phyloP scores from a whole-genome alignment of 2,329 filamentous ascomycete genomes.

The Fusarium ramigenum region DNA sequence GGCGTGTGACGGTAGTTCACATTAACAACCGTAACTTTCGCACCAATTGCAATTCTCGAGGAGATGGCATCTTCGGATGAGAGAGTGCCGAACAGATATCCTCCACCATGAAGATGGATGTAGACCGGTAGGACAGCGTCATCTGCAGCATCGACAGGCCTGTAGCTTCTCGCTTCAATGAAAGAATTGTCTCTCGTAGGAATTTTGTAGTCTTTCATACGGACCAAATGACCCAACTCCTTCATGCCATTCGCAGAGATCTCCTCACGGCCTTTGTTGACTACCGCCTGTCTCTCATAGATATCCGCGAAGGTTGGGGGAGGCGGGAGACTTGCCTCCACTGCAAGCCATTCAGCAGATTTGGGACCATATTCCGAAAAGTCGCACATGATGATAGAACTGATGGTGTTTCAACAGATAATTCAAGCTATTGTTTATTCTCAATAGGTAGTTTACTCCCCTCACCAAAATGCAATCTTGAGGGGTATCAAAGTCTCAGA shows the following conservation, averaged over 20 bases:
- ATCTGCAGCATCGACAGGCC: not conserved
- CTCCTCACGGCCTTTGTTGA: constrained; percentile 23
- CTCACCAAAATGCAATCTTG: too few relatives aligned
- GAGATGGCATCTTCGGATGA: constrained; percentile 63
- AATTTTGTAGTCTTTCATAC: constrained; percentile 45
- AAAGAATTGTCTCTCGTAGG: constrained; percentile 9
- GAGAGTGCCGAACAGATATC: constrained; percentile 64
- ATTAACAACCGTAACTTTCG: constrained; percentile 58
- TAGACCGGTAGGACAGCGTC: constrained; percentile 58
- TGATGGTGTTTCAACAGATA: not conserved
- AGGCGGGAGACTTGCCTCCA: constrained; percentile 39
- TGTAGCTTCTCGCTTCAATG: constrained; percentile 28
- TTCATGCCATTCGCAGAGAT: constrained; percentile 20
- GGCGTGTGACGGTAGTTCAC: constrained; percentile 70
- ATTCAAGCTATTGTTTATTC: rapidly evolving
- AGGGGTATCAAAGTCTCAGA: not conserved
- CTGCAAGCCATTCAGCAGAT: constrained; percentile 55
- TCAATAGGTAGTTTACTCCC: too few relatives aligned
- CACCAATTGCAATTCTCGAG: constrained; percentile 55
- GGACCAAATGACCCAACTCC: constrained; percentile 39
- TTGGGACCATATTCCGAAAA: constrained; percentile 51
- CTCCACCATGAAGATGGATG: constrained; percentile 63
- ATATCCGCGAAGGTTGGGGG: constrained; percentile 11
- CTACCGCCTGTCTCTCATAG: not conserved
- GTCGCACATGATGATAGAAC: constrained; percentile 27